These are phyloP conservation scores for Thielaviopsis musarum DNA, from an alignment of 2,329 filamentous ascomycete genomes.

Conservation along the genomic window DNA sequence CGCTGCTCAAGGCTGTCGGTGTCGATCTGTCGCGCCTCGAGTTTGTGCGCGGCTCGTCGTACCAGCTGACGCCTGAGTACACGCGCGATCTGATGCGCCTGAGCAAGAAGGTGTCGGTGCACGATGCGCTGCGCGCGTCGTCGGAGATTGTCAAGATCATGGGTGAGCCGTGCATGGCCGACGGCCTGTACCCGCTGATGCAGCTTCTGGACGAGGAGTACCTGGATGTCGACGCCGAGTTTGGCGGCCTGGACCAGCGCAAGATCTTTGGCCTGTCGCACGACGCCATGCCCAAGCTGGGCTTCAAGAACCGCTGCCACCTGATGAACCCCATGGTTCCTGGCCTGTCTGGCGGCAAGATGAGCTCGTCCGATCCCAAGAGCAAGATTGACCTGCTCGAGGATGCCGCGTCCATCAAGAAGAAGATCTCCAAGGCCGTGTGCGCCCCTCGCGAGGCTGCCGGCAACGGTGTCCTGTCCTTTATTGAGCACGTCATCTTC, in stretches of 20 bases:
- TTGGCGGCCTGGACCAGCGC: constrained; percentile 70
- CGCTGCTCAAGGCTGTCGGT: constrained; percentile 58
- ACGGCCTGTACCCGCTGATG: constrained; percentile 32
- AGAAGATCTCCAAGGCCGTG: constrained; percentile 76
- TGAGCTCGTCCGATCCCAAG: constrained; percentile 60
- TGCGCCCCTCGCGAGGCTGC: constrained; percentile 61
- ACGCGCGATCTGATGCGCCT: constrained; percentile 80
- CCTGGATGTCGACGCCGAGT: constrained; percentile 73
- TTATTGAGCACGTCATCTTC: constrained; percentile 75
- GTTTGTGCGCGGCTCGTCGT: constrained; percentile 72
- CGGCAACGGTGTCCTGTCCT: constrained; percentile 72
- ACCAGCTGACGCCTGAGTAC: constrained; percentile 60
- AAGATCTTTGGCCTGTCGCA: constrained; percentile 80
- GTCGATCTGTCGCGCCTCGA: constrained; percentile 64
- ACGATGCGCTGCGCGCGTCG: constrained; percentile 78
- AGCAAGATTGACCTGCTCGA: constrained; percentile 94
- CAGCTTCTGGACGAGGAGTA: constrained; percentile 86
- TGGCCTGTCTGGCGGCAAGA: constrained; percentile 71
- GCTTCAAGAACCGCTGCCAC: constrained; percentile 44
- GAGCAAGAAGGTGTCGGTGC: constrained; percentile 42
- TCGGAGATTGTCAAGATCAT: constrained; percentile 92
- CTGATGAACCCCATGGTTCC: constrained; percentile 63
- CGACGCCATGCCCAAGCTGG: constrained; percentile 70
- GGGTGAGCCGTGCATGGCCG: constrained; percentile 50
- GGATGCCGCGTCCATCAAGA: constrained; percentile 50